Base-by-base conservation (phyloP, 257 asterid genomes). In the Solanum microdontum region DNA sequence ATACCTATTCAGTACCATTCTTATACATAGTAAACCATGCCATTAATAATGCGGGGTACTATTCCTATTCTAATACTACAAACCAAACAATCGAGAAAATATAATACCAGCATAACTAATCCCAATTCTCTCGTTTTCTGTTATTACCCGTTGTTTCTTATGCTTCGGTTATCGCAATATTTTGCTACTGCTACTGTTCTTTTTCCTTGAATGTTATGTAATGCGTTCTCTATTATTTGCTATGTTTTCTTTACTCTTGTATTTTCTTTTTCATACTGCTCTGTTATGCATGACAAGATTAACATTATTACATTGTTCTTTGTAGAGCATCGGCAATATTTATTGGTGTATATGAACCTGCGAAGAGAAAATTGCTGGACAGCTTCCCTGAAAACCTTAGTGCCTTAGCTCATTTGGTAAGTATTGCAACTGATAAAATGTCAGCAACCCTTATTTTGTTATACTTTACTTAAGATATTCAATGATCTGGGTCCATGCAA, bases 251-350 rank as follows among this genome's bases (percentile, higher is more conserved):
- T 23, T 62, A 23, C 66, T 66, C 9, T 6, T 24, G 73, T 66
- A 2, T 66, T 28, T 11, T 66, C 73, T 24, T 24, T 64, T 24
- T 66, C 73, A 24, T 24, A 24, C 19, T 24, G 34, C 19, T 11
- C 73, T 66, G 33, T 12, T 43, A 75, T 36, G 82, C 82, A 75
- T 75, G 30, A 36, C 32, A 75, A 73, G 55, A 10, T 75, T 75
- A 11, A 34, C 55, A 75, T 5, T 36, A 36, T 36, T 8, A 45
- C 10, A 17, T 15, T 82, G 69, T 82, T 66, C 85, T 82, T 90
- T 82, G 87, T 91, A 94, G 98, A 90, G 98, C 96, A 34, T 94
- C 96, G 12, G 98, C 98, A 85, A 90, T 94, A 88, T 94, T 93
- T 86, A 39, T 93, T 80, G 98, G 98, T 37, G 95, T 92, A 70